A percentile compares a stretch with the other conserved stretches of the same genome.
These are phyloP conservation scores for Colletotrichum siamense DNA, from an alignment of 2,329 filamentous ascomycete species.

Conservation along the genomic window DNA sequence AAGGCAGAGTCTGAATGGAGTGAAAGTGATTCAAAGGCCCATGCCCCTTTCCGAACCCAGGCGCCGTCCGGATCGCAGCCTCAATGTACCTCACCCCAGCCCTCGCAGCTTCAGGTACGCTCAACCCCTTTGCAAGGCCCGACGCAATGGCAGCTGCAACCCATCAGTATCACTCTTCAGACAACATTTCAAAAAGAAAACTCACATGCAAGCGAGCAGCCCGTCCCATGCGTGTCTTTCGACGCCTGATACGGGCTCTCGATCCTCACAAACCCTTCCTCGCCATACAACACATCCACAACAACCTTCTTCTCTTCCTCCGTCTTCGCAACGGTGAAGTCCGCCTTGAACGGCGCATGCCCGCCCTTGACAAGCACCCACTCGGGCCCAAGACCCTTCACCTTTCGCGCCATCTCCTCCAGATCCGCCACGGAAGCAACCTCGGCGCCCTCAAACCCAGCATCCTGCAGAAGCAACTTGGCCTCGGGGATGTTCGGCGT, in stretches of 20 bases:
- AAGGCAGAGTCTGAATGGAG: constrained; percentile 71
- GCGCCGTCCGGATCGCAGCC: constrained; percentile 70
- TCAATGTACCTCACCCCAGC: constrained; percentile 75
- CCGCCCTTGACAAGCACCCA: constrained; percentile 92
- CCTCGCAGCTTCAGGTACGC: constrained; percentile 65
- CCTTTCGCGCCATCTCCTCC: constrained; percentile 68
- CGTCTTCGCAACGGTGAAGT: constrained; percentile 62
- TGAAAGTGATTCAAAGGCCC: constrained; percentile 84
- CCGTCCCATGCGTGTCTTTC: constrained; percentile 90
- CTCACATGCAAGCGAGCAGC: constrained; percentile 89
- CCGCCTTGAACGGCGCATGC: constrained; percentile 77
- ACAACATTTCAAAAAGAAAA: constrained; percentile 11
- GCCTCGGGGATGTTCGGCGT: constrained; percentile 84
- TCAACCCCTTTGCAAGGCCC: constrained; percentile 67
- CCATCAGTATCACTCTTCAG: background rate
- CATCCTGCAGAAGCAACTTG: constrained; percentile 63
- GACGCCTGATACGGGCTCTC: constrained; percentile 75
- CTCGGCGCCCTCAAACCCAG: constrained; percentile 41
- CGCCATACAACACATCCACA: constrained; percentile 78
- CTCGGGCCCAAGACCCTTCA: constrained; percentile 73
- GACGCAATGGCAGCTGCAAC: constrained; percentile 75
- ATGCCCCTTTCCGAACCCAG: constrained; percentile 67
- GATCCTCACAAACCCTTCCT: constrained; percentile 61
- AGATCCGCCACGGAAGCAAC: constrained; percentile 69
- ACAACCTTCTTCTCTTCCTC: constrained; percentile 69